Conservation (phyloP, 345 rosid genomes). For the Corchorus olitorius region DNA sequence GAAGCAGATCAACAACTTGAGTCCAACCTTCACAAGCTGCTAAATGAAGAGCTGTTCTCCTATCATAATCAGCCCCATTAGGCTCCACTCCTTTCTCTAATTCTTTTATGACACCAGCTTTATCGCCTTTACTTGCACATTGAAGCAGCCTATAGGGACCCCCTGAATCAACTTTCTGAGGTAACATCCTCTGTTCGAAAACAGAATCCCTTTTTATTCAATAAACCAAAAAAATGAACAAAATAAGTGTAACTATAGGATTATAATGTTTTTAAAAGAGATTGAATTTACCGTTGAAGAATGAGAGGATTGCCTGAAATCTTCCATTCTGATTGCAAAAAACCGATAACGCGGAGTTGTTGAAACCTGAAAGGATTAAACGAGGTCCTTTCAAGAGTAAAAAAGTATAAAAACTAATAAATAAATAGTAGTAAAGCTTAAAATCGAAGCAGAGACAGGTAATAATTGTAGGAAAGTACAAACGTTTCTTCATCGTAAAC, state of each 20-base stretch:
- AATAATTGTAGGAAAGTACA: constrained; percentile 15
- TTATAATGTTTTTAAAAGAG: not conserved
- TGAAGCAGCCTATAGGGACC: constrained; percentile 52
- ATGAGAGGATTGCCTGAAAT: constrained; percentile 18
- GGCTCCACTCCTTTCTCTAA: constrained; percentile 51
- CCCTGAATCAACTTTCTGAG: constrained; percentile 35
- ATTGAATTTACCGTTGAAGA: constrained; percentile 26
- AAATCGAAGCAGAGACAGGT: constrained; percentile 16
- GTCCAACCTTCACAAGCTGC: constrained; percentile 64
- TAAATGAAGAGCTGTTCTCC: constrained; percentile 70
- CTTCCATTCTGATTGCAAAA: constrained; percentile 34
- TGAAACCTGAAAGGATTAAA: constrained; percentile 17
- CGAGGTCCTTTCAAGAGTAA: not conserved
- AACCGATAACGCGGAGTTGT: not conserved
- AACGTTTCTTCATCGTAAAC: constrained; percentile 24
- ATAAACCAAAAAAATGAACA: not conserved
- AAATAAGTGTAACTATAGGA: not conserved
- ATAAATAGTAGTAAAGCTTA: not conserved
- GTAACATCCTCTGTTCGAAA: constrained; percentile 28
- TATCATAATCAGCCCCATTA: constrained; percentile 56
- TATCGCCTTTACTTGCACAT: constrained; percentile 57
- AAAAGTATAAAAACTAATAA: not conserved
- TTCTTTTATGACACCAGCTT: constrained; percentile 53
- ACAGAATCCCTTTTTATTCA: not conserved
- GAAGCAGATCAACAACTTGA: constrained; percentile 53